Evolutionary conservation across 2,329 filamentous ascomycete species (phyloP).

Genomic region (Anisogramma anomala): DNA sequence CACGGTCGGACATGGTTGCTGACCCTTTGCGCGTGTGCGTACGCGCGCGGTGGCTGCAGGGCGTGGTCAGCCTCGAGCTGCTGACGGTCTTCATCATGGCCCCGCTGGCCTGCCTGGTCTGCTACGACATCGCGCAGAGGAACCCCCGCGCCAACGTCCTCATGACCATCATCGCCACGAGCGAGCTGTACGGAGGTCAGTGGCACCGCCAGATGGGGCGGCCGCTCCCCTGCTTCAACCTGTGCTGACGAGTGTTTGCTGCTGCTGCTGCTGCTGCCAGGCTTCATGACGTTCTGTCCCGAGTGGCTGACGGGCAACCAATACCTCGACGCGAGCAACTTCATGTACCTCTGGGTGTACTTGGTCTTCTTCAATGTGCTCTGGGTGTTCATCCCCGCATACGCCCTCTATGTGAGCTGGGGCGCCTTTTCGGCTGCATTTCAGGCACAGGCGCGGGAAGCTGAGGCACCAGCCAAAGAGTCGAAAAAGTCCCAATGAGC

Average conservation of each 20-base stretch:
- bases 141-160: constrained; percentile 45
- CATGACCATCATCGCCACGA: constrained; percentile 55
- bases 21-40: too few relatives aligned
- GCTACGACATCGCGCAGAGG: constrained; percentile 46
- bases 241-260: too few relatives aligned
- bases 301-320: constrained; percentile 54
- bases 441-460: constrained; percentile 6
- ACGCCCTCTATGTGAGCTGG: constrained; percentile 36
- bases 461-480: constrained; percentile 4
- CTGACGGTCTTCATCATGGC: constrained; percentile 54
- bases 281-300: constrained; percentile 61
- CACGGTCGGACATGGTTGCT: background rate
- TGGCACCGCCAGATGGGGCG: background rate
- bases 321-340: constrained; percentile 54
- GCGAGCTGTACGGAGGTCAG: constrained; percentile 53
- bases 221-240: too few relatives aligned
- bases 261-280: too few relatives aligned
- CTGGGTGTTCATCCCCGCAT: constrained; percentile 54
- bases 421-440: constrained; percentile 9
- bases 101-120: constrained; percentile 47
- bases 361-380: constrained; percentile 58
- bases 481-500: constrained; percentile 11
- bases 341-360: constrained; percentile 58
- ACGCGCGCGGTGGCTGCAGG: constrained; percentile 21
- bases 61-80: constrained; percentile 53